phyloP scores from a whole-genome alignment of 768 basidiomycete genomes.

The Sporobolomyces phaffii region DNA sequence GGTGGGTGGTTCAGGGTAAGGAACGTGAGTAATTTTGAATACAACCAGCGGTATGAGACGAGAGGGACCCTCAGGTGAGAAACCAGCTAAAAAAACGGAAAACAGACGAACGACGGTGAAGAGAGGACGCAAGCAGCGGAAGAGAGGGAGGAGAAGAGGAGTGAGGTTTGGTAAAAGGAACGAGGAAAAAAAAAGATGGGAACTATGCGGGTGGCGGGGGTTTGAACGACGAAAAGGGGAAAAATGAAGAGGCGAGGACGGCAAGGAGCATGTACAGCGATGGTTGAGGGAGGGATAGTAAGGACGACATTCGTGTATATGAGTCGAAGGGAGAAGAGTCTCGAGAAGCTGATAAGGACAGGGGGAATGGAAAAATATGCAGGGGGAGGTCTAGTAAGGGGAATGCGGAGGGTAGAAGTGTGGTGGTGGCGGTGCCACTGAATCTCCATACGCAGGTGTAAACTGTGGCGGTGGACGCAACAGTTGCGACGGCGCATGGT shows the following conservation, averaged over 20 bases:
- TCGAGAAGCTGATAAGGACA: neutral
- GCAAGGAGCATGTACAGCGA: neutral
- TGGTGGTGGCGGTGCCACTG: neutral
- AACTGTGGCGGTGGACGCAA: neutral
- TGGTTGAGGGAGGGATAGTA: neutral
- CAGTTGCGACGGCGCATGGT: neutral
- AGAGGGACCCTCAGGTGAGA: no score
- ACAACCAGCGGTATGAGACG: no score
- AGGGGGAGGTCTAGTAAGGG: neutral
- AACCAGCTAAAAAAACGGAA: neutral
- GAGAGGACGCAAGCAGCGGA: neutral
- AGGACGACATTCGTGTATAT: slow-evolving; percentile 20
- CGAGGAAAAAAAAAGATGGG: neutral
- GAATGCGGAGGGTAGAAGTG: neutral
- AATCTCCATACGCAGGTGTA: neutral
- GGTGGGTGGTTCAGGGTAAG: no score
- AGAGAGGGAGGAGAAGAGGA: neutral
- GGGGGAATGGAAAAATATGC: neutral
- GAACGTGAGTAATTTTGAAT: no score
- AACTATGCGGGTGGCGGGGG: no score
- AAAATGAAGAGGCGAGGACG: neutral
- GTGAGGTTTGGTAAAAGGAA: neutral
- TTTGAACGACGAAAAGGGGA: neutral
- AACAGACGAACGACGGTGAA: no score
- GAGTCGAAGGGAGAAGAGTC: neutral